Percentiles rank a stretch among this genome's conserved stretches.
These are phyloP conservation scores for Nemania sp. DNA, from an alignment of 2,329 filamentous ascomycete genomes.

Conservation along the genomic window DNA sequence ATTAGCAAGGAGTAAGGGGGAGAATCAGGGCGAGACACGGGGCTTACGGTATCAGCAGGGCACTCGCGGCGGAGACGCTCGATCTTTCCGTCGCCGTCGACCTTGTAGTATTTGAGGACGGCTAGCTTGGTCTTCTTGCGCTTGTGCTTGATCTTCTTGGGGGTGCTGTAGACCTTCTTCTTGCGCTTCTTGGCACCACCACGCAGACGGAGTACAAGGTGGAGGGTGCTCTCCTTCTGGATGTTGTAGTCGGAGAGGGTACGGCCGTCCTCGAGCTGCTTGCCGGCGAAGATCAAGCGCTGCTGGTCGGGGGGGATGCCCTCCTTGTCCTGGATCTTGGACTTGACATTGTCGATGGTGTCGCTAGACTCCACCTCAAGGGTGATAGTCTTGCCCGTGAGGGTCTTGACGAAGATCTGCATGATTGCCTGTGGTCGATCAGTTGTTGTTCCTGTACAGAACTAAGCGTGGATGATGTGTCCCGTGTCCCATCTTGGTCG, in stretches of 20 bases:
- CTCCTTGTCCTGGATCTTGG: constrained; percentile 99
- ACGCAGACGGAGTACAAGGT: constrained; percentile 96
- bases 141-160: constrained; percentile 99
- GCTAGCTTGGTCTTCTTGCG: constrained; percentile 99
- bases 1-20: constrained; percentile 40
- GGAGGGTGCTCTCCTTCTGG: constrained; percentile 99
- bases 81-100: constrained; percentile 99
- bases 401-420: constrained; percentile 80
- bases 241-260: constrained; percentile 99
- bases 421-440: constrained; percentile 63
- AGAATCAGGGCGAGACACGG: neutral
- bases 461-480: neutral
- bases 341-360: constrained; percentile 99
- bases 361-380: constrained; percentile 99
- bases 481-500: too few relatives aligned
- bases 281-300: constrained; percentile 99
- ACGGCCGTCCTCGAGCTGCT: constrained; percentile 99
- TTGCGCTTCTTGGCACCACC: constrained; percentile 99
- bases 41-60: constrained; percentile 82
- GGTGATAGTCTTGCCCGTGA: constrained; percentile 99
- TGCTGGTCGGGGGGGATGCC: constrained; percentile 99
- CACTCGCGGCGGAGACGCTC: constrained; percentile 99
- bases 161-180: constrained; percentile 99
- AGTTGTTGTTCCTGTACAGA: constrained; percentile 20
- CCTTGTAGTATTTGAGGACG: constrained; percentile 99